phyloP scores from a whole-genome alignment of 2,329 filamentous ascomycete species.

The Orbilia quercus region DNA sequence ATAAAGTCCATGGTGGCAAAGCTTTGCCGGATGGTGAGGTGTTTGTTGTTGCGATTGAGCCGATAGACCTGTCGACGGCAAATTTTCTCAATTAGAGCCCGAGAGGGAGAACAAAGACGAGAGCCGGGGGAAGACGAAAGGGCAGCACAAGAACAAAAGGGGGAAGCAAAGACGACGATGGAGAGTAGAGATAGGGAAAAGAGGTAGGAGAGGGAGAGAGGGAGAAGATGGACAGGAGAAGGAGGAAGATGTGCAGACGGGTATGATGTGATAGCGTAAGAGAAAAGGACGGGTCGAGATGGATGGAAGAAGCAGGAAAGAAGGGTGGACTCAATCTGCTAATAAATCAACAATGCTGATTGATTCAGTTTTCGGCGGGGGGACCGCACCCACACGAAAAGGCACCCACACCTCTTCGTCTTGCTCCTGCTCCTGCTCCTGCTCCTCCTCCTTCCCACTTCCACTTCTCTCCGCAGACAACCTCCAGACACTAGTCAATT shows the following conservation, averaged over 20 bases:
- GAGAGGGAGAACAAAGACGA: slow-evolving; percentile 30
- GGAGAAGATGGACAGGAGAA: neutral
- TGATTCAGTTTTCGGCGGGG: too few species aligned
- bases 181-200: neutral
- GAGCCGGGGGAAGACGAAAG: slow-evolving; percentile 6
- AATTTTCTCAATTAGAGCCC: slow-evolving; percentile 19
- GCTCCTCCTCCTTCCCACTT: slow-evolving; percentile 21
- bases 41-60: slow-evolving; percentile 38
- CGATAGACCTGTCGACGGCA: slow-evolving; percentile 5
- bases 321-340: too few species aligned
- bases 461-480: slow-evolving; percentile 3
- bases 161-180: slow-evolving; percentile 8
- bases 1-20: slow-evolving; percentile 58
- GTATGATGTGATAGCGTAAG: slow-evolving; percentile 34
- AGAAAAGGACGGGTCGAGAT: slow-evolving; percentile 23
- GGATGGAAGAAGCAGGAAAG: neutral
- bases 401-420: neutral
- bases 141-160: slow-evolving; percentile 7
- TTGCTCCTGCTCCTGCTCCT: slow-evolving; percentile 2
- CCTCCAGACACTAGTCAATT: slow-evolving; percentile 36
- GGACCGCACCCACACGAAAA: slow-evolving; percentile 2
- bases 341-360: too few species aligned
- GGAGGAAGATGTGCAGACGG: slow-evolving; percentile 5
- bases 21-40: slow-evolving; percentile 28
- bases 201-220: neutral